Evolutionary conservation across 2,329 filamentous ascomycete genomes (phyloP).

Genomic region (Exophiala sp.): DNA sequence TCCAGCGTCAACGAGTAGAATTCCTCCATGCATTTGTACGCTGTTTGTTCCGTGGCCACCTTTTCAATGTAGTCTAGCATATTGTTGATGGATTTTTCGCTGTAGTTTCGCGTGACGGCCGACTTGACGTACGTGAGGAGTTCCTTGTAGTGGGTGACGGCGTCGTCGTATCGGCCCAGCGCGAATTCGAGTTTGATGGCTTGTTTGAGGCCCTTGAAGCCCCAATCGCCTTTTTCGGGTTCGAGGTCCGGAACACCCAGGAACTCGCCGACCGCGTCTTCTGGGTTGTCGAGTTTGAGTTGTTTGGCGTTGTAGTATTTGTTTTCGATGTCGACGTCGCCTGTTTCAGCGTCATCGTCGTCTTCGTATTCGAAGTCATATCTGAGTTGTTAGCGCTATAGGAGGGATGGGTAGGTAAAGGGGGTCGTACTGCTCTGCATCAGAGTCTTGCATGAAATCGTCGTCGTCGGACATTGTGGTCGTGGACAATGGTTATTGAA

Average conservation of each 20-base stretch:
- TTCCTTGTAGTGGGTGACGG: conserved; percentile 86
- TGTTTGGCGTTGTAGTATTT: conserved; percentile 99
- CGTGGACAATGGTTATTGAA: background rate
- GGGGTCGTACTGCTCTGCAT: conserved; percentile 68
- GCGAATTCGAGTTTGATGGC: conserved; percentile 97
- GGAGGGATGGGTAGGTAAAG: background rate
- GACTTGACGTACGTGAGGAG: conserved; percentile 97
- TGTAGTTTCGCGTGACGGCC: conserved; percentile 95
- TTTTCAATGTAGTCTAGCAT: conserved; percentile 99
- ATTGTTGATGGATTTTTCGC: conserved; percentile 98
- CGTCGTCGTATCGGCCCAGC: conserved; percentile 81
- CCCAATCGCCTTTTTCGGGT: conserved; percentile 93
- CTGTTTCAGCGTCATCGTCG: conserved; percentile 81
- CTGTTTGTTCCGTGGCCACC: conserved; percentile 66
- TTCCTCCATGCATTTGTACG: conserved; percentile 80
- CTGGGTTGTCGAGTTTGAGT: conserved; percentile 79
- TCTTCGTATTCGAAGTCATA: conserved; percentile 98
- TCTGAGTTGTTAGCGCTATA: conserved; percentile 44
- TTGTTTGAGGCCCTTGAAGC: conserved; percentile 96
- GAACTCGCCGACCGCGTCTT: conserved; percentile 88
- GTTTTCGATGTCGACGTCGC: conserved; percentile 94
- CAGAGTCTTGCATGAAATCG: conserved; percentile 92
- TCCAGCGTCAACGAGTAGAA: conserved; percentile 92
- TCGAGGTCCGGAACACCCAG: conserved; percentile 81
- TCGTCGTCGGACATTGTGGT: conserved; percentile 73